phyloP scores from a whole-genome alignment of 768 basidiomycete genomes.

The Asterophora lycoperdoides region DNA sequence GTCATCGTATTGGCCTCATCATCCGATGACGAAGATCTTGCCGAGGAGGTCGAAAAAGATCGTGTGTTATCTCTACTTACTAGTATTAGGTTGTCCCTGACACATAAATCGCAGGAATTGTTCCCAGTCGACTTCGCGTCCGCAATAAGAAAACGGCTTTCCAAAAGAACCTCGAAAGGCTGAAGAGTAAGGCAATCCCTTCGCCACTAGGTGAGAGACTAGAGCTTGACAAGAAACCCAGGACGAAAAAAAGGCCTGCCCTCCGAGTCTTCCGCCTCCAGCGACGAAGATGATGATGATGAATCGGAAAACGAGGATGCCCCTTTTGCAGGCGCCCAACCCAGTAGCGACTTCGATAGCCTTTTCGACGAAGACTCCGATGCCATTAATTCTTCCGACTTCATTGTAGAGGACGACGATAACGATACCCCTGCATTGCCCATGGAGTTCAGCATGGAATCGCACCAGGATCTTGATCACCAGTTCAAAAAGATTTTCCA shows the following conservation, averaged over 20 bases:
- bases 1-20: constrained; percentile 36
- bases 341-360: constrained; percentile 31
- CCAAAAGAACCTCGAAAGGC: constrained; percentile 58
- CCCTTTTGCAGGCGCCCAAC: constrained; percentile 47
- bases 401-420: constrained; percentile 68
- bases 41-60: constrained; percentile 52
- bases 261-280: constrained; percentile 24
- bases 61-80: constrained; percentile 30
- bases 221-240: constrained; percentile 15
- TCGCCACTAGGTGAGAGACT: neutral
- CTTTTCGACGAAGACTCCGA: constrained; percentile 37
- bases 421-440: constrained; percentile 49
- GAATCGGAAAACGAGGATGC: constrained; percentile 21
- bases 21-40: constrained; percentile 35
- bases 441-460: constrained; percentile 73
- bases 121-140: constrained; percentile 58
- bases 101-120: constrained; percentile 43
- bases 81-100: neutral
- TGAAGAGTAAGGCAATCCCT: constrained; percentile 48
- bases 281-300: constrained; percentile 20
- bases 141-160: constrained; percentile 57
- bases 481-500: constrained; percentile 90
- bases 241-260: constrained; percentile 44
- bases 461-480: constrained; percentile 68
- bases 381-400: constrained; percentile 35